Evolutionary conservation across 202 grass and related monocot genomes (phyloP), one percentile per base, ranked within the genome.

Genomic region (Carex arenaria): DNA sequence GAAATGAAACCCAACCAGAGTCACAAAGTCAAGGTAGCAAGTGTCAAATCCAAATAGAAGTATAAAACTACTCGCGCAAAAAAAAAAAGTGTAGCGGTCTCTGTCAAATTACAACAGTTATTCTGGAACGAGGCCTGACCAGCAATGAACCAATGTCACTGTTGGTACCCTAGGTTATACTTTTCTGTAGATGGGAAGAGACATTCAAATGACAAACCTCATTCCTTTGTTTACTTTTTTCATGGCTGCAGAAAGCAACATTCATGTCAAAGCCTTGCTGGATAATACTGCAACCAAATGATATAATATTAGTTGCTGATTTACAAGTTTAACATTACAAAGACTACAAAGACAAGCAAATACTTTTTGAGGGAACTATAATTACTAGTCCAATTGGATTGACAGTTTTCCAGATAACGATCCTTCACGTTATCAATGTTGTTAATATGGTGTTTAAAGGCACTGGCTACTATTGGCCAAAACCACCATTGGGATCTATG

Each of bases 241-340:
- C 93, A 65, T 98, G 89, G 80, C 94, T 92, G 83, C 91, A 96
- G 54, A 91, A 92, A 78, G 96, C 93, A 82, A 92, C 61, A 22
- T 88, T 96, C 89, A 87, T 92, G 86, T 99, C 96, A 84, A 96
- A 99, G 82, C 92, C 96, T 84, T 90, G 84, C 86, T 91, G 93
- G 81, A 92, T 85, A 92, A 90, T 82, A 56, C 86, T 99, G 91
- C 43, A 80, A 65, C 36, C 65, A 85, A 87, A 76, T 79, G 81
- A 80, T 72, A 74, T 32, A 66, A 31, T 66, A 84, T 36, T 38
- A 8, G 17, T 57, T 17, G 34, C 28, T 78, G 28, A 40, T 59
- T 30, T 59, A 56, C 30, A 59, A 75, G 51, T 30, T 34, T n/a
- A 36, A 77, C 23, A 77, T 59, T 77, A 77, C 53, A 59, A 34